Evolutionary conservation across 176 grass and related monocot genomes (phyloP).

Genomic region (Carex pumila): DNA sequence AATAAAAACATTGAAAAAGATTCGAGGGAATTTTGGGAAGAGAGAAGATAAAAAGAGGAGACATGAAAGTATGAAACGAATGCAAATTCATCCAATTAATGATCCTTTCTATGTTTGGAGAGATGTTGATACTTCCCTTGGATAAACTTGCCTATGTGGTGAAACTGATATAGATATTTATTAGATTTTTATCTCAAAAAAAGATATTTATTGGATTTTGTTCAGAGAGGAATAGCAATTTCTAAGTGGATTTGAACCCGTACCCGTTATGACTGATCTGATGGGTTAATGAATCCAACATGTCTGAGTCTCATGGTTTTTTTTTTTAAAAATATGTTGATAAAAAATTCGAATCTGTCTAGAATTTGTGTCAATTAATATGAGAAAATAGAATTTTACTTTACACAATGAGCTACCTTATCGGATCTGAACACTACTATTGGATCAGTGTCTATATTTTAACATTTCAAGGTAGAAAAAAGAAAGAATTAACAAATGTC

Average conservation of each 20-base stretch:
- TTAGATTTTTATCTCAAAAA: no score
- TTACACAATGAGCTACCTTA: no score
- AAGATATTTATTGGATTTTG: background rate
- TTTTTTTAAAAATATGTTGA: no score
- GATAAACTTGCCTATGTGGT: constrained; percentile 4
- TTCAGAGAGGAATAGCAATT: background rate
- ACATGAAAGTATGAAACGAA: background rate
- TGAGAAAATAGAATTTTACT: no score
- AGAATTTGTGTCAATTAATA: no score
- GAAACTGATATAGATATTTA: background rate
- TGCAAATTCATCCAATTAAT: background rate
- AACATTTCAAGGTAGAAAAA: no score
- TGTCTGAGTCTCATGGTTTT: no score
- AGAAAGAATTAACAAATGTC: no score
- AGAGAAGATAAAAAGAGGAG: background rate
- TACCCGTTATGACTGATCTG: background rate
- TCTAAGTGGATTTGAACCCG: background rate
- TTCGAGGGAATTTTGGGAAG: background rate
- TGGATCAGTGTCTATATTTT: no score
- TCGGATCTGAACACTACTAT: no score
- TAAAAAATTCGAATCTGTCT: no score
- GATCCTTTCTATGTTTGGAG: background rate
- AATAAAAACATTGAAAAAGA: background rate
- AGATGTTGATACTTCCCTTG: background rate
- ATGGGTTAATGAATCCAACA: background rate